These are phyloP conservation scores for Symbiodinium pilosum DNA, from an alignment of 73 alveolate species.

Conservation along the genomic window DNA sequence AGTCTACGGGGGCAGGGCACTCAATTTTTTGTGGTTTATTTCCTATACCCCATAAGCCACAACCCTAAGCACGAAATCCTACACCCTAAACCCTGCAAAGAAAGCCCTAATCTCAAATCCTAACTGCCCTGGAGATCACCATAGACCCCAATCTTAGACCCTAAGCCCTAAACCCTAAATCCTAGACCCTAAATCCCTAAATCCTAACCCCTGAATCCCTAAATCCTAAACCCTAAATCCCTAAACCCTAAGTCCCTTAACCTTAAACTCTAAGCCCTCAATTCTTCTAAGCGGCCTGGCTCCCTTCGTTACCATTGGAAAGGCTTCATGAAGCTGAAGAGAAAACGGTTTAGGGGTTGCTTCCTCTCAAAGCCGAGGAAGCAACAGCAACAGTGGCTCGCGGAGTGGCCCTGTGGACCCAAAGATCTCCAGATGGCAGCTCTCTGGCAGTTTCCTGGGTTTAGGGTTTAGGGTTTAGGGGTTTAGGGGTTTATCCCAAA, in stretches of 20 bases:
- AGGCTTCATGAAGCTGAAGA: neutral
- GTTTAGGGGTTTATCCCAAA: too few relatives aligned
- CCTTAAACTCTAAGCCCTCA: too few relatives aligned
- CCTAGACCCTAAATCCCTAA: neutral
- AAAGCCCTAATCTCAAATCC: too few relatives aligned
- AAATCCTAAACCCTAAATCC: too few relatives aligned
- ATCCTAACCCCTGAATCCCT: neutral
- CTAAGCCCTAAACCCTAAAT: neutral
- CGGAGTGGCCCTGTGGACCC: slow-evolving; percentile 4
- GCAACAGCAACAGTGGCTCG: neutral
- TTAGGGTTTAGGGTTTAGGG: neutral
- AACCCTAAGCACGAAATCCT: neutral
- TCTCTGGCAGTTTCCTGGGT: neutral
- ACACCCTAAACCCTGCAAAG: neutral
- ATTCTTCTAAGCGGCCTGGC: too few relatives aligned
- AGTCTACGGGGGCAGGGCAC: too few relatives aligned
- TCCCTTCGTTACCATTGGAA: neutral
- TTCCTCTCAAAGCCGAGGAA: too few relatives aligned
- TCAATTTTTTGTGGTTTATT: too few relatives aligned
- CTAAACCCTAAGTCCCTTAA: too few relatives aligned
- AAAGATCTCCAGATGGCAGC: neutral
- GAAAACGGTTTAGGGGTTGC: neutral
- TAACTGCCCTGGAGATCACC: too few relatives aligned
- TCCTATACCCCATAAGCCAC: too few relatives aligned
- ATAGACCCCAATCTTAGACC: neutral